These are phyloP conservation scores for Austroboletus sp. DNA, from an alignment of 1,284 basidiomycete genomes.

Conservation along the genomic window DNA sequence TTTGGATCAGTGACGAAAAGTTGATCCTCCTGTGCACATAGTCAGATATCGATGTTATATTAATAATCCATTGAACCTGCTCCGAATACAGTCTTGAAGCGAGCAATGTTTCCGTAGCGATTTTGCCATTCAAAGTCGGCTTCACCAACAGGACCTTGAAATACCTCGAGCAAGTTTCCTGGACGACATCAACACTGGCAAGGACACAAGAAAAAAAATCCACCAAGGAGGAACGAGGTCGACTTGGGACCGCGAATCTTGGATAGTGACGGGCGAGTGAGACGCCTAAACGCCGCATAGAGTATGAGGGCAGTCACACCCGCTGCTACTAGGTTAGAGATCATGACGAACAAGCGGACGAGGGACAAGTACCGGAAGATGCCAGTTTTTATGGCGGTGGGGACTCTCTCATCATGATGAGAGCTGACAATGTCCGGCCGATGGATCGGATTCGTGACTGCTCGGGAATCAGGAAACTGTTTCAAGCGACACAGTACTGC, in stretches of 20 bases:
- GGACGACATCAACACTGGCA: neutral
- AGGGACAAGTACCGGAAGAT: neutral
- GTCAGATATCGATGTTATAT: neutral
- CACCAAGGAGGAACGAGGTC: conserved; percentile 31
- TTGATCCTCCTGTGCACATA: neutral
- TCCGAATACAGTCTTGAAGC: conserved; percentile 26
- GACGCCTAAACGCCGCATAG: conserved; percentile 15
- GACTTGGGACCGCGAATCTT: conserved; percentile 31
- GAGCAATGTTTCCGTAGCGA: conserved; percentile 28
- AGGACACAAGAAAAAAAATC: neutral
- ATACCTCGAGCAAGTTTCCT: conserved; percentile 27
- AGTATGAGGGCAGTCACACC: conserved; percentile 9
- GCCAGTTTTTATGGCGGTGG: conserved; percentile 8
- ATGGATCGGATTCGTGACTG: conserved; percentile 6
- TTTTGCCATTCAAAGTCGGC: conserved; percentile 29
- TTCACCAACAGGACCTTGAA: conserved; percentile 20
- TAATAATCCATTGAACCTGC: conserved; percentile 11
- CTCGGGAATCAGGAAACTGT: no score
- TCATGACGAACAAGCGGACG: conserved; percentile 10
- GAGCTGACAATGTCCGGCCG: conserved; percentile 3
- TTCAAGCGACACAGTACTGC: neutral
- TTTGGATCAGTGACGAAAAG: conserved; percentile 36
- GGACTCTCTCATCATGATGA: conserved; percentile 2
- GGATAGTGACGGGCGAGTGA: conserved; percentile 18
- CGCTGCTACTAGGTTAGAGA: neutral